Percentiles rank a stretch among this genome's conserved stretches.
These are phyloP conservation scores for Colletotrichum sp. DNA, from an alignment of 2,329 filamentous ascomycete genomes.

Conservation along the genomic window DNA sequence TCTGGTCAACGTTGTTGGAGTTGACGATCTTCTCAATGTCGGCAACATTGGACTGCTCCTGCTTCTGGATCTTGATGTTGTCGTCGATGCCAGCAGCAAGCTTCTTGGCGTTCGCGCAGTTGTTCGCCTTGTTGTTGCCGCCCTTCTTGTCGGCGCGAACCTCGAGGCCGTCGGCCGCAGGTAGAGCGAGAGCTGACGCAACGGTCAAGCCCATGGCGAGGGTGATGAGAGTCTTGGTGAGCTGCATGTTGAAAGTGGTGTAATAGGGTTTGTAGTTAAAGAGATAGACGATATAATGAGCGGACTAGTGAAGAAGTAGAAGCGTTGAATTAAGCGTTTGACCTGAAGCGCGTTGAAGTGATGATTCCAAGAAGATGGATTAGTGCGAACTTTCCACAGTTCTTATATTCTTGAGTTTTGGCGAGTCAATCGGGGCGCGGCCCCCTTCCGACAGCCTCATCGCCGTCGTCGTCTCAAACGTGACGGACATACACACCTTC, in stretches of 20 bases:
- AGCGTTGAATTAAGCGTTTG: neutral
- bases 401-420: neutral
- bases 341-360: neutral
- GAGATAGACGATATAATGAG: neutral
- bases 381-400: neutral
- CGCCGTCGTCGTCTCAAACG: conserved; percentile 7
- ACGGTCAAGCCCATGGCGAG: neutral
- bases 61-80: conserved; percentile 28
- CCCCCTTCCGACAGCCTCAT: neutral
- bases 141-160: neutral
- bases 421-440: neutral
- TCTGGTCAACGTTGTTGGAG: conserved; percentile 3
- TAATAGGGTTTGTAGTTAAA: neutral
- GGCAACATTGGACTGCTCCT: conserved; percentile 22
- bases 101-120: conserved; percentile 23
- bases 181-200: neutral
- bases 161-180: neutral
- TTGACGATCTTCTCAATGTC: conserved; percentile 10
- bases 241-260: neutral
- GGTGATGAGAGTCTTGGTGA: neutral
- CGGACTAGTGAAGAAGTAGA: neutral
- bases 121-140: neutral
- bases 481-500: neutral
- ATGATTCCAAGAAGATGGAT: accelerated
- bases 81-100: conserved; percentile 25